Evolutionary conservation across 2,329 filamentous ascomycete genomes (phyloP).

Genomic region (Ceratocystiopsis sp.): DNA sequence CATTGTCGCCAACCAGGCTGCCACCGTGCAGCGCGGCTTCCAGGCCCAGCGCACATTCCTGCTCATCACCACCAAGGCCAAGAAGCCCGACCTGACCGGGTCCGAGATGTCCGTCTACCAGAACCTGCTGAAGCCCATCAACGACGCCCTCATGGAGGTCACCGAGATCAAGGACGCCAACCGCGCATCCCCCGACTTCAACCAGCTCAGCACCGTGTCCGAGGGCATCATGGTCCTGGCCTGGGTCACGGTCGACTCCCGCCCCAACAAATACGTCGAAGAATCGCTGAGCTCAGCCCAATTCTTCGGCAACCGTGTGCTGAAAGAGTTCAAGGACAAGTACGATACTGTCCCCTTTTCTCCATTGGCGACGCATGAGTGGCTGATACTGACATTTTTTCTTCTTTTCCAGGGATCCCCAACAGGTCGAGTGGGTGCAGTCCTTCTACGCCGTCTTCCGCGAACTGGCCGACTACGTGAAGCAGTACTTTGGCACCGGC

Average conservation of each 20-base stretch:
- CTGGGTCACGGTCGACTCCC: slow-evolving; percentile 74
- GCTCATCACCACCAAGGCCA: slow-evolving; percentile 73
- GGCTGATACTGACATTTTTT: background rate
- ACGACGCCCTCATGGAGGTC: slow-evolving; percentile 63
- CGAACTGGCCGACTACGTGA: slow-evolving; percentile 67
- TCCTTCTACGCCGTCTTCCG: slow-evolving; percentile 86
- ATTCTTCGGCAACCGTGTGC: slow-evolving; percentile 85
- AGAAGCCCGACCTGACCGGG: slow-evolving; percentile 61
- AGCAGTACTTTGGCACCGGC: slow-evolving; percentile 63
- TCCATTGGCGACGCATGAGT: no score
- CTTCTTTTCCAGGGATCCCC: slow-evolving; percentile 41
- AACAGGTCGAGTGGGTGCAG: slow-evolving; percentile 77
- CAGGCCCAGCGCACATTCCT: slow-evolving; percentile 75
- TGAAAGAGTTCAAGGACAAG: slow-evolving; percentile 75
- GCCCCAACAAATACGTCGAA: slow-evolving; percentile 71
- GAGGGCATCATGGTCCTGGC: slow-evolving; percentile 81
- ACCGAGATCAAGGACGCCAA: slow-evolving; percentile 70
- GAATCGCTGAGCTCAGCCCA: slow-evolving; percentile 72
- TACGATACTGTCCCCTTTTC: slow-evolving; percentile 11
- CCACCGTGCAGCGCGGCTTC: slow-evolving; percentile 48
- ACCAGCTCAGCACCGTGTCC: slow-evolving; percentile 71
- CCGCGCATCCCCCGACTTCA: slow-evolving; percentile 55
- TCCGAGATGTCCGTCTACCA: slow-evolving; percentile 48
- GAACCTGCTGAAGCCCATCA: slow-evolving; percentile 72
- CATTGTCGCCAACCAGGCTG: slow-evolving; percentile 59